Evolutionary conservation across 805 yeast genomes (phyloP), one percentile per base, ranked within the genome.

Genomic region (Komagataella phaffii): DNA sequence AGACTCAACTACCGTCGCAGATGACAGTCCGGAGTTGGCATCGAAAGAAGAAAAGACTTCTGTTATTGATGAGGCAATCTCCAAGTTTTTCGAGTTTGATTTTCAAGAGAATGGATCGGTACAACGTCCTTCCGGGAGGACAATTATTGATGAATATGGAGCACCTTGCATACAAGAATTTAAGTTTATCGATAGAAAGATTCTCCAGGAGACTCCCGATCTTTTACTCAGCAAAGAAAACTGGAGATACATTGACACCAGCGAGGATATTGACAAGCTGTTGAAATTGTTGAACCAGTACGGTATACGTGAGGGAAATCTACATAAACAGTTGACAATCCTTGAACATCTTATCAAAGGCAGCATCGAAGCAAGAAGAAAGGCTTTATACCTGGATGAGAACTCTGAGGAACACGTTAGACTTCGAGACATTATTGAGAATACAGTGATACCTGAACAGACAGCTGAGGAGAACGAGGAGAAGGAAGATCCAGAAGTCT

Each of bases 161-260:
- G 67, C 70, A 3, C 61, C 64, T 7, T 60, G 64, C 47, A 64
- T 55, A 19, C 53, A 53, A 17, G 52, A 54, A 8, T 61, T 71
- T 23, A 53, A 63, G 0, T 67, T 74, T 1, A 52, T 70, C 24
- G 81, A 84, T 59, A 68, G 87, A 48, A 88, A 86, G 60, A 57
- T 79, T 14, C 65, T 83, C 19, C 95, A 85, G 58, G 96, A 87
- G 60, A 67, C 72, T 1, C 77, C 83, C 1, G 78, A 74, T 52
- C 76, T 80, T 5, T 61, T 87, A 19, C 57, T 81, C 7, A 64
- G 73, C 12, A 70, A 76, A 1, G 54, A 65, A 4, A 77, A 78
- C 44, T 89, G 97, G 97, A 76, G 83, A 51, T 86, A 64, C 57
- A 77, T 80, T 56, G 95, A 88, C 56, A 67, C 61, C 1, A 70